phyloP scores from a whole-genome alignment of 2,329 filamentous ascomycete genomes.

The Xylariaceae sp. region DNA sequence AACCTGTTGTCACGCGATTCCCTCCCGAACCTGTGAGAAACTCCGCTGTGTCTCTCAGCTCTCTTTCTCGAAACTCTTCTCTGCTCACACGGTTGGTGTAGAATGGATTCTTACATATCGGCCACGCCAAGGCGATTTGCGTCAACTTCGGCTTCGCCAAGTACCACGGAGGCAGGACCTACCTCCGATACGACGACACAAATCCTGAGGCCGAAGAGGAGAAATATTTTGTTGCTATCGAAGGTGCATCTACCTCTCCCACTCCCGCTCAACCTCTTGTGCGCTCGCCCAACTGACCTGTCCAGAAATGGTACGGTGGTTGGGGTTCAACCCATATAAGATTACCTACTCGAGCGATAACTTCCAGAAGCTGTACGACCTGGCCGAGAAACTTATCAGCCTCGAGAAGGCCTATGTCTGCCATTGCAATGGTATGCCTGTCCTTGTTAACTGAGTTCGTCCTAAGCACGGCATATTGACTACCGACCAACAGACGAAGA shows the following conservation, averaged over 20 bases:
- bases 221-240: conserved; percentile 85
- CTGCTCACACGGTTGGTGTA: neutral
- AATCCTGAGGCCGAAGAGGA: conserved; percentile 95
- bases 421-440: conserved; percentile 68
- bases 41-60: neutral
- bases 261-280: neutral
- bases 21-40: conserved; percentile 71
- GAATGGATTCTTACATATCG: conserved; percentile 92
- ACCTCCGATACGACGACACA: conserved; percentile 81
- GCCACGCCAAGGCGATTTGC: conserved; percentile 93
- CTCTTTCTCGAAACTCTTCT: neutral
- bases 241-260: conserved; percentile 39
- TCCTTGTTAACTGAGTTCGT: neutral
- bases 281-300: neutral
- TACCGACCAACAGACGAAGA: conserved; percentile 63
- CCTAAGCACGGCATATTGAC: neutral
- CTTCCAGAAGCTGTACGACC: conserved; percentile 85
- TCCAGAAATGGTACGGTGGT: conserved; percentile 80
- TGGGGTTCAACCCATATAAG: conserved; percentile 77
- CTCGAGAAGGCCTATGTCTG: conserved; percentile 81
- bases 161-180: conserved; percentile 78
- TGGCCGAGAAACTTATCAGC: conserved; percentile 83
- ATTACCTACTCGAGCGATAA: conserved; percentile 91
- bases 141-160: conserved; percentile 96
- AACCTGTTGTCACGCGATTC: conserved; percentile 72